Conservation (phyloP, 2,329 filamentous ascomycete genomes). For the Cyphellophora attinorum region DNA sequence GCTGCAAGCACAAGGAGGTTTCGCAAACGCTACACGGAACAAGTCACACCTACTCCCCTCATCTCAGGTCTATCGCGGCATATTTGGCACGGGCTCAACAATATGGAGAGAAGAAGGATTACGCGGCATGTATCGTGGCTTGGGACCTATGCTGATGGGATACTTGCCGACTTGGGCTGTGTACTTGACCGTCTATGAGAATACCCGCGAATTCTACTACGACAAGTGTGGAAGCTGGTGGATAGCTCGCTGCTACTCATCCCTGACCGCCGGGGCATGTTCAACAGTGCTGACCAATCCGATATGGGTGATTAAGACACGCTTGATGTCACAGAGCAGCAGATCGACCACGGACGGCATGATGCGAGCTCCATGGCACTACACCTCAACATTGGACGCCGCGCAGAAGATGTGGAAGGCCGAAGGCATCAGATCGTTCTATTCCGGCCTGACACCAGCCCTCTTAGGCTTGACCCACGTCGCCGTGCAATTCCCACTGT, state of each 20-base stretch:
- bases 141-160: conserved; percentile 88
- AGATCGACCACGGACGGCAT: conserved; percentile 43
- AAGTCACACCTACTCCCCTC: conserved; percentile 30
- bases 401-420: conserved; percentile 90
- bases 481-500: conserved; percentile 92
- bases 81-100: conserved; percentile 73
- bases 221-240: conserved; percentile 62
- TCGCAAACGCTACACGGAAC: conserved; percentile 43
- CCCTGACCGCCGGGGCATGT: conserved; percentile 79
- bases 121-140: conserved; percentile 80
- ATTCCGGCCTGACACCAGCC: conserved; percentile 87
- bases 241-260: conserved; percentile 77
- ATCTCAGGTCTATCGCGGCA: conserved; percentile 64
- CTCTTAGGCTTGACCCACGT: conserved; percentile 88
- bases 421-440: conserved; percentile 84
- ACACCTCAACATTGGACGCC: conserved; percentile 79
- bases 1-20: conserved; percentile 87
- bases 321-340: conserved; percentile 83
- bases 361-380: conserved; percentile 64
- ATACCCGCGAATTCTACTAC: conserved; percentile 61
- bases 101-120: conserved; percentile 87
- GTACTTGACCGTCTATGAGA: conserved; percentile 94
- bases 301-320: conserved; percentile 98
- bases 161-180: conserved; percentile 98
- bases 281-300: conserved; percentile 93